Base-by-base conservation (phyloP, 805 yeast genomes). In the Ogataea salicorniae region DNA sequence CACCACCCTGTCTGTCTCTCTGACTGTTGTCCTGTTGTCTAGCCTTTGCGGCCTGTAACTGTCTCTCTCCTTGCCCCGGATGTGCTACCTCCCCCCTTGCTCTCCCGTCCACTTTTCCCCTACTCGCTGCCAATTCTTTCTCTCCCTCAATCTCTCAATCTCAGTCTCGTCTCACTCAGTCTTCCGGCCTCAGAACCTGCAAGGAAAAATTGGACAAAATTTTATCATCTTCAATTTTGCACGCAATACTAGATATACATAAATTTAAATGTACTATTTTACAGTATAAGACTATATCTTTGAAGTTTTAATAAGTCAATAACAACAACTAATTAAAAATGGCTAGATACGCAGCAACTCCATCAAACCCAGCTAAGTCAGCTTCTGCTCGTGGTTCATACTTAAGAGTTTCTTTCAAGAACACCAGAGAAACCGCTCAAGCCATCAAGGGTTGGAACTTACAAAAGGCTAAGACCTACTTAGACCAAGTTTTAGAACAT, bases 321-420 rank as follows among this genome's bases (percentile, higher is more conserved):
- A 38, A 23, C 29, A 31, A 50, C 43, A 47, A 41, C 43, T 44
- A 51, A 47, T 37, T 36, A 48, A 68, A 68, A 83, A 94, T 94
- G 98, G 89, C 91, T 81, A 94, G 99, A 81, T 94, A 94, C 98
- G 95, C 91, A 82, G 94, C 96, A 76, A 84, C 89, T 71, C 89
- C 99, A 74, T 90, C 95, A 70, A 91, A 94, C 91, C 97, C 99
- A 80, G 94, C 97, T 74, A 89, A 90, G 82, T 87, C 96, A 68
- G 98, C 97, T 71, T 86, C 96, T 72, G 95, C 99, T 72, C 95
- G 98, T 77, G 98, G 98, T 73, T 88, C 98, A 54, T 91, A 90
- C 91, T 83, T 94, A 76, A 92, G 99, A 80, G 97, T 89, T 66
- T 94, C 99, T 62, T 94, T 76, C 96, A 94, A 94, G 91, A 94